A percentile compares a stretch with the other conserved stretches of the same genome.
These are phyloP conservation scores for Escallonia herrerae DNA, from an alignment of 129 eudicot species.

Conservation along the genomic window DNA sequence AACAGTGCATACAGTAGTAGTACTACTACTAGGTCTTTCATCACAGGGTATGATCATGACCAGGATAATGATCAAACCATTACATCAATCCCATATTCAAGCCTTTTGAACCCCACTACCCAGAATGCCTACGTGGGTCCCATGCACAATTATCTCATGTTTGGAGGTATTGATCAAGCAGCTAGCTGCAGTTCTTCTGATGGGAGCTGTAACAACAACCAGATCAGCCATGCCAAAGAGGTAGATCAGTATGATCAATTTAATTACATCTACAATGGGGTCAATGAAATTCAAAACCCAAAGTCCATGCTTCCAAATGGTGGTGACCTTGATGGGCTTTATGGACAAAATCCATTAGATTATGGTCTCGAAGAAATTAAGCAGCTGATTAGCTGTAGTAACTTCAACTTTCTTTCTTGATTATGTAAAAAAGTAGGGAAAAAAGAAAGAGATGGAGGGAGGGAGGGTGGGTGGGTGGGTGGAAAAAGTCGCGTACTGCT, in stretches of 20 bases:
- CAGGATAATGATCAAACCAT: conserved; percentile 1
- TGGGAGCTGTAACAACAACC: conserved; percentile 43
- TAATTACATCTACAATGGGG: not conserved
- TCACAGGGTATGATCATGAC: not conserved
- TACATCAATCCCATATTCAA: conserved; percentile 10
- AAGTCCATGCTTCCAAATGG: not conserved
- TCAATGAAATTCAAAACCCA: conserved; percentile 4
- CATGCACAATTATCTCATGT: conserved; percentile 41
- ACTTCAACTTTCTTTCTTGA: conserved; percentile 42
- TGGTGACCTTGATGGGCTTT: conserved; percentile 24
- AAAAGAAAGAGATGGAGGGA: conserved; percentile 25
- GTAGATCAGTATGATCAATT: conserved; percentile 1
- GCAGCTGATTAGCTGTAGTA: conserved; percentile 60
- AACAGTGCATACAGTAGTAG: conserved; percentile 11
- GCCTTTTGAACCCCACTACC: not conserved
- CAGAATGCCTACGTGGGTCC: conserved; percentile 30
- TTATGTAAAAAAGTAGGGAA: conserved; percentile 21
- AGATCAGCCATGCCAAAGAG: conserved; percentile 3
- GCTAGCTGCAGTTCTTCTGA: conserved; percentile 72
- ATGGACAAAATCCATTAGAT: conserved; percentile 42
- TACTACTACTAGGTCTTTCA: not conserved
- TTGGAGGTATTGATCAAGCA: conserved; percentile 30
- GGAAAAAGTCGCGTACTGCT: conserved; percentile 46
- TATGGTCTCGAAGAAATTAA: conserved; percentile 74
- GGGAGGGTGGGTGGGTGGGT: too few relatives aligned